These are phyloP conservation scores for Yamadazyma sp. DNA, from an alignment of 805 yeast species.

Conservation along the genomic window DNA sequence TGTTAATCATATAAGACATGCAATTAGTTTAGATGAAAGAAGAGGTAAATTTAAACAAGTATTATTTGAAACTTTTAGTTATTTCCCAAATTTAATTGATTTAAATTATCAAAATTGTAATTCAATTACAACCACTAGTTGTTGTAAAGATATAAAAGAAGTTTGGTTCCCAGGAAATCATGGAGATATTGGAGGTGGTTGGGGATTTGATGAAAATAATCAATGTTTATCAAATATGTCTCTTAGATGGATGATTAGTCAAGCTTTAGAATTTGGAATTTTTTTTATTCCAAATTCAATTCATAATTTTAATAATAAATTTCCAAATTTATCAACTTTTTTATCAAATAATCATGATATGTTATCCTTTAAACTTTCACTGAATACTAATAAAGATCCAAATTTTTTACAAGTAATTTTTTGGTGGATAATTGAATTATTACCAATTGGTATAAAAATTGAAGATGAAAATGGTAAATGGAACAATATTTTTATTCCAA, in stretches of 20 bases:
- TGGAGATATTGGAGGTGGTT: slow-evolving; percentile 69
- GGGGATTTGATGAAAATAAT: slow-evolving; percentile 45
- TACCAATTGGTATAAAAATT: slow-evolving; percentile 55
- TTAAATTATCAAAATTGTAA: background rate
- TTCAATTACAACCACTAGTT: too few species aligned
- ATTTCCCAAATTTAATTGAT: slow-evolving; percentile 8
- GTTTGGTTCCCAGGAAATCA: slow-evolving; percentile 71
- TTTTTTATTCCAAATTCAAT: slow-evolving; percentile 40
- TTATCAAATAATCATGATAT: slow-evolving; percentile 53
- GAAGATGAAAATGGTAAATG: slow-evolving; percentile 49
- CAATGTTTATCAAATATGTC: slow-evolving; percentile 48
- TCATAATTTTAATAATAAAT: slow-evolving; percentile 35
- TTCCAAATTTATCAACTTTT: slow-evolving; percentile 39
- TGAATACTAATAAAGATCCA: slow-evolving; percentile 5
- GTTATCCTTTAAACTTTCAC: slow-evolving; percentile 21
- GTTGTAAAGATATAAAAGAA: slow-evolving; percentile 40
- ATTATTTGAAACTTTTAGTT: slow-evolving; percentile 35
- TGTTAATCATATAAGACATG: slow-evolving; percentile 63
- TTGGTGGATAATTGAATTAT: slow-evolving; percentile 64
- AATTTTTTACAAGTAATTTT: slow-evolving; percentile 22
- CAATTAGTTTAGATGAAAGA: slow-evolving; percentile 65
- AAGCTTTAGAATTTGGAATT: slow-evolving; percentile 51
- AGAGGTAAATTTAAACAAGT: slow-evolving; percentile 61
- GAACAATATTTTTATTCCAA: slow-evolving; percentile 50
- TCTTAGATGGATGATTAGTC: slow-evolving; percentile 59